Conservation (phyloP, 352 stramenopile species). For the Pythium rishiriense region DNA sequence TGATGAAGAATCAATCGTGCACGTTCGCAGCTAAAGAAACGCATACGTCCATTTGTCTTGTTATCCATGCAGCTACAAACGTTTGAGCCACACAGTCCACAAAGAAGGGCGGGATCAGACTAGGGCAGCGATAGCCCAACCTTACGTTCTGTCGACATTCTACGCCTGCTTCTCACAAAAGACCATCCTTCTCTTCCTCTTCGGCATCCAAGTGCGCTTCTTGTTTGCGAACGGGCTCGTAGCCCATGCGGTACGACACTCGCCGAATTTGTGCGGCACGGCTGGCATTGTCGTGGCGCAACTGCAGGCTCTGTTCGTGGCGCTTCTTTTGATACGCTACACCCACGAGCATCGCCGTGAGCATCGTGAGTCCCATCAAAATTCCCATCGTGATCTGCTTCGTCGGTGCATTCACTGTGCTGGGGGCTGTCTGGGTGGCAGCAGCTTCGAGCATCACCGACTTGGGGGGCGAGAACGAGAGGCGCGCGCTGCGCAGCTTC, state of each 20-base stretch:
- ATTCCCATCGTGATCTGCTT: constrained; percentile 62
- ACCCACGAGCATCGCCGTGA: constrained; percentile 63
- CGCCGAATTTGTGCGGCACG: constrained; percentile 68
- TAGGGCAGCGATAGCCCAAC: too few relatives aligned
- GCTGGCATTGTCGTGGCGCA: constrained; percentile 58
- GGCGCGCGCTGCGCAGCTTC: constrained; percentile 38
- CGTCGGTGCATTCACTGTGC: constrained; percentile 46
- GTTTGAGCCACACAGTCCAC: too few relatives aligned
- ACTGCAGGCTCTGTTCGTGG: constrained; percentile 55
- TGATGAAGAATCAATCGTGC: background rate
- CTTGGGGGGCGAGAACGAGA: constrained; percentile 29
- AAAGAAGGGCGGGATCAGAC: too few relatives aligned
- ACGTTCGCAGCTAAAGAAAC: background rate
- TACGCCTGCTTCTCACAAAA: too few relatives aligned
- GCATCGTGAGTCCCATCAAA: constrained; percentile 48
- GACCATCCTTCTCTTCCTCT: constrained; percentile 55
- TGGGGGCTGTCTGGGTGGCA: background rate
- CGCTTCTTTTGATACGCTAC: constrained; percentile 58
- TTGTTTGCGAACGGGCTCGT: constrained; percentile 24
- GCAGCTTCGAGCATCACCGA: background rate
- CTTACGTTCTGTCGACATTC: too few relatives aligned
- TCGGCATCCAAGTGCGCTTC: constrained; percentile 29
- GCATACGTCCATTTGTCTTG: background rate
- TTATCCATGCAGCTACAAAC: background rate
- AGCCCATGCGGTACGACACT: constrained; percentile 73